Base-by-base conservation (phyloP, 2,329 filamentous ascomycete species). In the Diaporthe helianthi region DNA sequence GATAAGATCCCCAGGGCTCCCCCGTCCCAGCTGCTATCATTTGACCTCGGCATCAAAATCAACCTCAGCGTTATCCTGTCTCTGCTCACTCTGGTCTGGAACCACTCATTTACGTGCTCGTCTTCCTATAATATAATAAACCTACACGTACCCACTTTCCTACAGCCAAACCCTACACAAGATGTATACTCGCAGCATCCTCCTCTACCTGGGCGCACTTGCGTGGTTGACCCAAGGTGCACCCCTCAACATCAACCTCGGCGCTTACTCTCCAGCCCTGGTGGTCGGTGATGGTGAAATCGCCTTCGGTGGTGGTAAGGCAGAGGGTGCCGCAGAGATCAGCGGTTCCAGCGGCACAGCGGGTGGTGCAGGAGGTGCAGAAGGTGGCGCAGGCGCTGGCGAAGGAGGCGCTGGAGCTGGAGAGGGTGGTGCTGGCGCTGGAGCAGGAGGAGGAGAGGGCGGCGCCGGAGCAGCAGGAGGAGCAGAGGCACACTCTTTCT, bases 201-300 rank as follows among this genome's bases (percentile, higher is more conserved):
- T 69, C 15, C 38, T 67, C 33, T 54, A 47, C 61, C 67, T 69
- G 31, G 67, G 58, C 49, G 58, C 58, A 36, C 53, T 68, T 36
- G 67, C 67, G 53, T 54, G 64, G 69, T 66, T 73, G 29, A 76
- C 79, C 73, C 74, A 77, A 67, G 80, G 80, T 67, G 76, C 83
- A 53, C 83, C 83, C 36, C 81, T 85, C 55, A 85, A 84, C 79
- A 84, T 85, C 80, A 84, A 84, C 77, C 78, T 85, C 64, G 83
- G 83, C 63, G 83, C 83, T 38, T 85, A 84, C 74, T 85, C 83
- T 47, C 83, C 83, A 60, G 83, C 83, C 73, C 74, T 84, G 78
- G 83, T 85, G 78, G 83, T 85, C 77, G 83, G 83, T 83, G 83
- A 85, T 79, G 83, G 83, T 76, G 82, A 83, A 75, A 84, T 85